Base-by-base conservation (phyloP, 495 filamentous ascomycete genomes). In the Oidiodendron maius region DNA sequence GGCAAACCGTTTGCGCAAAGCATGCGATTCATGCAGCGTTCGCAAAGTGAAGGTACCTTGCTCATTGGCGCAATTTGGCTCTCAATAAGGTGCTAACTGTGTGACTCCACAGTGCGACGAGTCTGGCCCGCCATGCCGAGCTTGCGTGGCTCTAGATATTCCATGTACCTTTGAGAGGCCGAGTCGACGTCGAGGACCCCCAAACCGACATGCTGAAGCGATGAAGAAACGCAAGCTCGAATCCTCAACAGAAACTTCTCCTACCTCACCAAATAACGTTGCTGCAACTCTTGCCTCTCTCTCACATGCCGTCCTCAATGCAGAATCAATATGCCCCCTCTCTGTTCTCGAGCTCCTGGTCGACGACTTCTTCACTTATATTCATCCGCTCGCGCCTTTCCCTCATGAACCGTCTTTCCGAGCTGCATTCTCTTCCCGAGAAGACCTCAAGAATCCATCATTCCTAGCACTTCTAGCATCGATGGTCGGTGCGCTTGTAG, bases 11-110 rank as follows among this genome's bases (percentile, higher is more conserved):
- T 68, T 91, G 45, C 80, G 83, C 37, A 86, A 87, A 60, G 87
- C 87, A 17, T 93, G 87, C 63, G 87, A 93, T 64, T 83, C 84
- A 67, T 93, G 87, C 64, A 89, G 84, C 56, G 78, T 84, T 55
- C 81, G 87, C 25, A 93, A 93, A 60, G 86, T 93, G 22, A 93
- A 91, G 79, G 86, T 89, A 61, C n/a, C n/a, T n/a, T n/a, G n/a
- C n/a, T n/a, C n/a, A n/a, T 37, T 37, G 35, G 13, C 5, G 18
- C 35, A 37, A 34, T n/a, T 8, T n/a, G n/a, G 28, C n/a, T 8
- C n/a, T 43, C 18, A 15, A 35, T 20, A 5, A 48, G n/a, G 15
- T 35, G 18, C 9, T 11, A 43, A 22, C 18, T 43, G 5, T 8
- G 15, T 45, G 42, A 32, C 6, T 25, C 34, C 17, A 22, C 18